Base-by-base conservation (phyloP, 805 yeast species). In the Pichia kluyveri region DNA sequence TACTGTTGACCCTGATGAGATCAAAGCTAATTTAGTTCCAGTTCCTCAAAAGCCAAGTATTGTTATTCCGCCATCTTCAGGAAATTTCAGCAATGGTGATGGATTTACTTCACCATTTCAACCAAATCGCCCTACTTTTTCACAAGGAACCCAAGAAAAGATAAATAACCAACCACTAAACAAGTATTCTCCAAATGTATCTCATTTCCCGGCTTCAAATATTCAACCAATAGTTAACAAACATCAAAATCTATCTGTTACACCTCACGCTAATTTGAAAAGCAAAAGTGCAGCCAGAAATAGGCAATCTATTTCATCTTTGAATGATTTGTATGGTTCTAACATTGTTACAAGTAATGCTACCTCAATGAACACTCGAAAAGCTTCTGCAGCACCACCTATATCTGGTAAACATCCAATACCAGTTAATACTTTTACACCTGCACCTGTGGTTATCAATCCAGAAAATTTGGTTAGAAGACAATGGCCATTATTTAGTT, bases 401-500 rank as follows among this genome's bases (percentile, higher is more conserved):
- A 38, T 38, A 8, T 32, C 47, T 9, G 18, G 43, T n/a, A 58
- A 54, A 34, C 37, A 34, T 4, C 56, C 54, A 9, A 38, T 40
- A 10, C 36, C 48, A 11, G 18, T 40, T 14, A 58, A 54, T 34
- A 26, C 47, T 0, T 44, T 62, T 54, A 45, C 63, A 4, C 67
- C 68, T 19, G 68, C 68, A 2, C 68, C 68, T 1, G 66, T 58
- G 38, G 67, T 70, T 8, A 65, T 67, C 31, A 75, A 80, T 51
- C 83, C 86, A 8, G 76, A 75, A 45, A 75, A 79, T 26, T 62
- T 83, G 45, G 63, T 71, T 26, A 64, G 68, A 42, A 71, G 84
- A 47, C 95, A 86, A 59, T 84, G 83, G 65, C 95, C 96, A 0
- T 60, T 88, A 34, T 83, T 86, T 60, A 71, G 75, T 49, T 88